Conservation (phyloP, 169 alveolate genomes). For the Babesia caballi region DNA sequence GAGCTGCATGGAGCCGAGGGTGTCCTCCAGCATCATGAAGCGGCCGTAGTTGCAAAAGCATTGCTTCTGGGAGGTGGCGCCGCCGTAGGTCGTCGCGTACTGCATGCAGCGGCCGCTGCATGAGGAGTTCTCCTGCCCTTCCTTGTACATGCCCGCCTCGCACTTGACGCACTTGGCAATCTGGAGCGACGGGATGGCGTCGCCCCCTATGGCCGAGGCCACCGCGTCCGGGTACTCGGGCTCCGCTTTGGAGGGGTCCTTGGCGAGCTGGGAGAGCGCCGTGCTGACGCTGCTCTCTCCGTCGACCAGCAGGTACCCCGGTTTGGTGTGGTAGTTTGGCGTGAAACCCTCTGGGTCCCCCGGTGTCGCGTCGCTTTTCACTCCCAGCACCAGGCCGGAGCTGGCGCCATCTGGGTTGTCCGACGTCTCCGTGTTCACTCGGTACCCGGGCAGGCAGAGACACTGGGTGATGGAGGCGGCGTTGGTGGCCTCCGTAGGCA, state of each 20-base stretch:
- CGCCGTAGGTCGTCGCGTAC: constrained; percentile 74
- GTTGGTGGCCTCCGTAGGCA: constrained; percentile 68
- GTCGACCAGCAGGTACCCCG: neutral
- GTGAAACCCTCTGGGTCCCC: constrained; percentile 26
- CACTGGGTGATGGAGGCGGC: constrained; percentile 69
- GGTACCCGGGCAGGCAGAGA: constrained; percentile 71
- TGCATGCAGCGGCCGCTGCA: constrained; percentile 79
- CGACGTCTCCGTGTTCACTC: constrained; percentile 15
- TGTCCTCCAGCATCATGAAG: constrained; percentile 63
- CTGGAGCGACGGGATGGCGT: too few relatives aligned
- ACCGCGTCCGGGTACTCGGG: neutral
- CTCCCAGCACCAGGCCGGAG: too few relatives aligned
- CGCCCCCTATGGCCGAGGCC: too few relatives aligned
- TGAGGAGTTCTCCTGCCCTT: constrained; percentile 74
- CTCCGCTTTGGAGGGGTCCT: neutral
- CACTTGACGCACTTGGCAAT: constrained; percentile 61
- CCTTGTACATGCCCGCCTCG: constrained; percentile 76
- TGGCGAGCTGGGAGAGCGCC: neutral
- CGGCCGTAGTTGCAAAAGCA: constrained; percentile 75
- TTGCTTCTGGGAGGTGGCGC: constrained; percentile 72
- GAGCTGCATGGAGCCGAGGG: constrained; percentile 33
- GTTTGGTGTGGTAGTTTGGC: constrained; percentile 14
- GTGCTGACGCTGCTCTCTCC: neutral
- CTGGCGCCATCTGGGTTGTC: neutral
- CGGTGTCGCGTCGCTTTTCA: constrained; percentile 15